Evolutionary conservation across 2,329 filamentous ascomycete species (phyloP), one percentile per base, ranked within the genome.

Genomic region (Allantophomopsis cytisporea): DNA sequence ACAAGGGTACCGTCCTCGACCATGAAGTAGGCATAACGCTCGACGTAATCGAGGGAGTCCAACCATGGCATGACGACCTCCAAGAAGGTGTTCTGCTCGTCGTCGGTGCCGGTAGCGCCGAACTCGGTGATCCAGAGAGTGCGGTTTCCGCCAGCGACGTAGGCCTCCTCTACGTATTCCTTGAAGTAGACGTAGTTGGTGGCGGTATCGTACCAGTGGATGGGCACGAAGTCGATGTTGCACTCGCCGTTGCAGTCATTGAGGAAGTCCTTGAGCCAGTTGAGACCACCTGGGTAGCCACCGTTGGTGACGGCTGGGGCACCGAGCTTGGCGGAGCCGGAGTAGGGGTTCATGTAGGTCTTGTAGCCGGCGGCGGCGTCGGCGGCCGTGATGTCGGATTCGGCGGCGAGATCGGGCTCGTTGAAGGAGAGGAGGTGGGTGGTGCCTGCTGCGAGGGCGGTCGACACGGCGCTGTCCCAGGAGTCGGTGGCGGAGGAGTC

Each of bases 351-450:
- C 54, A 67, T 62, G 48, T 60, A 60, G 10, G 48, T 42, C 39
- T 52, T 54, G 48, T 59, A 65, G 11, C 52, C 58, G 3, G 46
- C 38, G 5, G 60, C 64, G 15, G 63, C 64, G 37, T 63, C 40
- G 32, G 43, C 44, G 2, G 47, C 43, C 15, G 42, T 33, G 17
- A 50, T 47, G 62, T 77, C 71, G 48, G 73, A 62, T 58, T 82
- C 76, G 17, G 54, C 55, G n/a, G 50, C 50, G 44, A 69, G 67
- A 56, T 83, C 79, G 33, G 74, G 74, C 65, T 83, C 79, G 64
- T 83, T 83, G 69, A 80, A 81, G 56, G 68, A 67, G 52, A 83
- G 67, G 39, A 82, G 56, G 48, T 65, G 63, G 47, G 65, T 68
- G 47, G 68, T 60, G 42, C 76, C 76, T 8, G 54, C 53, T 40